Base-by-base conservation (phyloP, 192 early-diverging fungal species). In the Backusella westeae region DNA sequence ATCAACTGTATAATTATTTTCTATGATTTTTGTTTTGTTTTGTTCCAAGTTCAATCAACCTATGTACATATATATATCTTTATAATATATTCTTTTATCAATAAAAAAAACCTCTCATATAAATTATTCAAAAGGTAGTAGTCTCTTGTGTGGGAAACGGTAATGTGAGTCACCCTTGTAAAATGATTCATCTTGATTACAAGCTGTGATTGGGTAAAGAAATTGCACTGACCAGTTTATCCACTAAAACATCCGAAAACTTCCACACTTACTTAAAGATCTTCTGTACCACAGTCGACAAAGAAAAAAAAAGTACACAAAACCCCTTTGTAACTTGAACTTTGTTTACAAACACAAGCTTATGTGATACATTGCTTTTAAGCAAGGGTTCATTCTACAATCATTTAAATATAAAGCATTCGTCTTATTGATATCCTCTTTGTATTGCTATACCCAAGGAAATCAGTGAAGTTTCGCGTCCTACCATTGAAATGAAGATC, bases 111-210 rank as follows among this genome's bases (percentile, higher is more conserved):
- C 0, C 3, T 63, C 23, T 49, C 46, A 21, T 49, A 49, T 49
- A 63, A 63, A 63, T 63, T 29, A 29, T 39, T 10, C n/a, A 63
- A 29, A 63, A 63, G 26, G 8, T 63, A 23, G 23, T 29, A 29
- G 23, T 12, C 29, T 63, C 23, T 63, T 23, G 23, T 63, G 56
- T 63, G 56, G 56, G 56, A 63, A 63, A 63, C 3, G 56, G 56
- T 63, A 63, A 63, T 63, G 56, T 63, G 56, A 63, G 56, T 63
- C 56, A 63, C 56, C 56, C 23, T 63, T 8, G 23, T 63, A 63
- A 29, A 12, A 63, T 63, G 56, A 63, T 29, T 63, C 56, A 63
- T 63, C 26, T 29, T 29, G 12, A 26, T 63, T 63, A 63, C 8
- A 29, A 29, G 26, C 6, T 63, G 21, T 63, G 56, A 63, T 63